Conservation (phyloP, 768 basidiomycete species). For the Rhodocollybia butyracea region DNA sequence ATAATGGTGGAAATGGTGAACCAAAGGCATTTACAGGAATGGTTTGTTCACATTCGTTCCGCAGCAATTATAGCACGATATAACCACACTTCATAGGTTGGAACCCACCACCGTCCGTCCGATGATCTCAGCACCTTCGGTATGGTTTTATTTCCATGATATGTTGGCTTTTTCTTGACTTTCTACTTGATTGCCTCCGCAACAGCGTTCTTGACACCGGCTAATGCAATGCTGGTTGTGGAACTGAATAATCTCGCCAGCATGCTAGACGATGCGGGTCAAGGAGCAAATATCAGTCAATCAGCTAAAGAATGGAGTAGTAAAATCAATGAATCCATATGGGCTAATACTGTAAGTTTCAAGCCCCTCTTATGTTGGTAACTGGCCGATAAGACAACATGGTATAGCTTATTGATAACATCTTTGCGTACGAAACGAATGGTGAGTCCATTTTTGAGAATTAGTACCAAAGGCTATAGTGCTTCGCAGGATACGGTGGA, state of each 20-base stretch:
- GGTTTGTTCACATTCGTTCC: conserved; percentile 26
- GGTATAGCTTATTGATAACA: conserved; percentile 51
- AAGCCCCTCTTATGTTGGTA: background rate
- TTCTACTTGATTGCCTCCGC: too few species aligned
- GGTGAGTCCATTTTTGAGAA: conserved; percentile 32
- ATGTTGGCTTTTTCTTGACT: background rate
- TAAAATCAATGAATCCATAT: conserved; percentile 57
- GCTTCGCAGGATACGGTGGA: conserved; percentile 54
- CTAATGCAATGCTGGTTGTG: conserved; percentile 81
- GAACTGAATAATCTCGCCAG: conserved; percentile 60
- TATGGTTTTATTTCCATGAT: conserved; percentile 21
- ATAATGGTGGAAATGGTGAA: conserved; percentile 70
- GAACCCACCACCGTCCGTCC: conserved; percentile 74
- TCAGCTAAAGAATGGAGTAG: conserved; percentile 57
- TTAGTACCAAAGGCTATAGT: background rate
- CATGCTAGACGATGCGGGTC: conserved; percentile 49
- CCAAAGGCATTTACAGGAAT: conserved; percentile 71
- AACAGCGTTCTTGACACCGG: conserved; percentile 73
- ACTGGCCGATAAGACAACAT: background rate
- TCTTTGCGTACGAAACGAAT: conserved; percentile 79
- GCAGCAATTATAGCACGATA: too few species aligned
- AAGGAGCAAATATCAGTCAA: conserved; percentile 47
- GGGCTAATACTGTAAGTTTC: conserved; percentile 49
- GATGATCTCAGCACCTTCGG: conserved; percentile 72
- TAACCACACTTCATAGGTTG: conserved; percentile 49